Conservation (phyloP, 2,329 filamentous ascomycete species). For the Tolypocladium tundrense region DNA sequence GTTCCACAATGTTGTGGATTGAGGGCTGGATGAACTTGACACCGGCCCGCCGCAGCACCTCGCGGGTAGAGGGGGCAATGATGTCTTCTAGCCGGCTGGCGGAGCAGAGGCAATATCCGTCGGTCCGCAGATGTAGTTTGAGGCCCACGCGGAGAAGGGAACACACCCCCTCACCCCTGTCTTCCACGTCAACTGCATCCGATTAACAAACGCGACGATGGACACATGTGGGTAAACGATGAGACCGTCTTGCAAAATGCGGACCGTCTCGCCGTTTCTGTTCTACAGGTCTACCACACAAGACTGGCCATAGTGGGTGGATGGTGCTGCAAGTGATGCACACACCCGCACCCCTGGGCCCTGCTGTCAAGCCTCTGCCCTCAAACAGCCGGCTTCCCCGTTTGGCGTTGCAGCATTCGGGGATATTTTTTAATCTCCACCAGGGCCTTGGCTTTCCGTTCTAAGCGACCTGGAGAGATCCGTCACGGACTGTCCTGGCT, state of each 20-base stretch:
- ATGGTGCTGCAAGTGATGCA: conserved; percentile 2
- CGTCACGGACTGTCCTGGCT: not conserved
- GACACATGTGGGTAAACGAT: not conserved
- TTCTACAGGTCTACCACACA: not conserved
- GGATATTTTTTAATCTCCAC: not conserved
- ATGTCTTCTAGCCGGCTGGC: too few species aligned
- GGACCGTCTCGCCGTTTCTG: not conserved
- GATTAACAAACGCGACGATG: not conserved
- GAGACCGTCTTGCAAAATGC: not conserved
- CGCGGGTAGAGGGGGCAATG: not conserved
- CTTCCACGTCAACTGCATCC: not conserved
- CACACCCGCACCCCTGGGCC: conserved; percentile 1
- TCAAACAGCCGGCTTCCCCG: conserved; percentile 2
- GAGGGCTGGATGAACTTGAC: not conserved
- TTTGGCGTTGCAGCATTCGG: not conserved
- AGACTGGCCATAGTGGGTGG: not conserved
- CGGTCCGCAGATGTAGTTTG: not conserved
- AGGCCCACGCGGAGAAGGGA: not conserved
- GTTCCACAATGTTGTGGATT: not conserved
- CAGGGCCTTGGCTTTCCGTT: not conserved
- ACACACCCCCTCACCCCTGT: not conserved
- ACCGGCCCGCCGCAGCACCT: not conserved
- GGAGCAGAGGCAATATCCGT: not conserved
- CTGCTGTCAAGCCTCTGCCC: conserved; percentile 1
- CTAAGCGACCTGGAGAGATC: not conserved